Evolutionary conservation across 2,329 filamentous ascomycete genomes (phyloP), one percentile per base, ranked within the genome.

Genomic region (Teratosphaeria zuluensis): DNA sequence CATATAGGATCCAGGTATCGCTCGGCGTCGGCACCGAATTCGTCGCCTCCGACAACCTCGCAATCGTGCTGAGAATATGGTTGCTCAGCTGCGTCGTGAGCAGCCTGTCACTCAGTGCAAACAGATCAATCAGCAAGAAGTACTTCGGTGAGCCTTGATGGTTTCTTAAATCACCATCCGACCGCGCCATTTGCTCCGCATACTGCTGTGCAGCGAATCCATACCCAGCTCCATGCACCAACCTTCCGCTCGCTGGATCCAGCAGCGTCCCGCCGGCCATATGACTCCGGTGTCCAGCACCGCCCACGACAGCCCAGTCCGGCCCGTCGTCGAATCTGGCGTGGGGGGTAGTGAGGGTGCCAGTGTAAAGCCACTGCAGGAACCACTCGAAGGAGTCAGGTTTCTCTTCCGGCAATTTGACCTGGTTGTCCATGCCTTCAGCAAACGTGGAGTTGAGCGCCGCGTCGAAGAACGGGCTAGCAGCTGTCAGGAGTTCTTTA

Each of bases 401-500:
- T 59, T 70, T 70, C 55, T 79, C 71, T 58, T 78, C 76, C 35
- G 76, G 74, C 14, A 81, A 72, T 6, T 65, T 68, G 59, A 80
- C 73, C 9, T 67, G 68, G 56, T 78, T 74, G 24, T 73, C 68
- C 24, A 69, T 63, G 28, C 75, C 73, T 70, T 81, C 78, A 52
- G 74, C 69, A 64, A 80, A 81, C 9, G 71, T 66, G 55, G 76
- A 74, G 32, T 74, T 76, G 53, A 81, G 74, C 3, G 78, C 77
- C 51, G 78, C 78, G 55, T 76, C 73, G 70, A 81, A 81, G 70
- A 80, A 81, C 24, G 77, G 75, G 1, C 76, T 79, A 64, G 76
- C 71, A 7, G 66, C 60, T 2, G 75, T 76, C n/a, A 80, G 71
- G 33, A 80, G 73, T 42, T 77, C 73, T 52, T 75, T 77, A 68